Percentiles rank a stretch among this genome's conserved stretches.
phyloP scores from a whole-genome alignment of 495 filamentous ascomycete species.

The Xylaria scruposa region DNA sequence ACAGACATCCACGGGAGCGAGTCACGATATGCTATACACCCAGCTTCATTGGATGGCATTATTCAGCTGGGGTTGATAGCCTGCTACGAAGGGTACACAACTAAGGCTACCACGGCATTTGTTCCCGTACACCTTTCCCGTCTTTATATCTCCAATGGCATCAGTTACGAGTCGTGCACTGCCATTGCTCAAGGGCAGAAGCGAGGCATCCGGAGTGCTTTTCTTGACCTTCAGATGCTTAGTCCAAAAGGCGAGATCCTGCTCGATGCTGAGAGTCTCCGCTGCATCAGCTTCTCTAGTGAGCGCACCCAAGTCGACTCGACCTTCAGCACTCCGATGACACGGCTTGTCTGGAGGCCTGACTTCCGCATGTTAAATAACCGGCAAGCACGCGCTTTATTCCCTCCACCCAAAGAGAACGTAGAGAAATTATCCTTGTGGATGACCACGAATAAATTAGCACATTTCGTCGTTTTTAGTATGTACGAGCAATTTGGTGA shows the following conservation, averaged over 20 bases:
- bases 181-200: slow-evolving; percentile 21
- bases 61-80: slow-evolving; percentile 37
- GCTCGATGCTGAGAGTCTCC: slow-evolving; percentile 18
- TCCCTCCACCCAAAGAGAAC: slow-evolving; percentile 26
- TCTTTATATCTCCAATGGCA: no score
- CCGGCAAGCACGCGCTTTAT: slow-evolving; percentile 8
- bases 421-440: no score
- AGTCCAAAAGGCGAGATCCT: slow-evolving; percentile 14
- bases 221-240: slow-evolving; percentile 19
- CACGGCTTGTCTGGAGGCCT: slow-evolving; percentile 29
- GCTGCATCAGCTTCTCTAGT: no score
- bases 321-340: slow-evolving; percentile 24
- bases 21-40: slow-evolving; percentile 47
- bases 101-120: slow-evolving; percentile 7
- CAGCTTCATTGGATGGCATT: slow-evolving; percentile 39
- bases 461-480: no score
- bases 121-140: no score
- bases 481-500: no score
- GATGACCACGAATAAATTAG: no score
- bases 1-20: slow-evolving; percentile 40
- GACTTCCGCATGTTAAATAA: slow-evolving; percentile 29
- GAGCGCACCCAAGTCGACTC: no score
- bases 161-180: no score
- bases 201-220: slow-evolving; percentile 18
- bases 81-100: slow-evolving; percentile 27